Percentiles rank a stretch among this genome's conserved stretches.
Conservation (phyloP, 352 stramenopile species). For the Peronospora destructor region DNA sequence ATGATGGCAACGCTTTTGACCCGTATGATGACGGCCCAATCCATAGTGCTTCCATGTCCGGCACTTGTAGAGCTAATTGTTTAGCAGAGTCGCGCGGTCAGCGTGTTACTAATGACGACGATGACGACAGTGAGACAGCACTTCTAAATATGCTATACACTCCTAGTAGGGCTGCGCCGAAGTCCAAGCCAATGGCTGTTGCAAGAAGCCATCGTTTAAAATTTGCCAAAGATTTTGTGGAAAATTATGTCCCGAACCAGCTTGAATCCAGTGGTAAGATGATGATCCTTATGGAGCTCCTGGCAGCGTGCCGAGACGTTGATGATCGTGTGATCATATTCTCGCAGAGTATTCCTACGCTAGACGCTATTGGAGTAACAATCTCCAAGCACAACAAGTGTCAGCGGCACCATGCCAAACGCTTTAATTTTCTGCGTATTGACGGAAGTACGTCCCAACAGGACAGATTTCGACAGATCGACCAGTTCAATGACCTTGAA, state of each 20-base stretch:
- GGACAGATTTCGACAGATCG: constrained; percentile 74
- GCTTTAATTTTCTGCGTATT: constrained; percentile 67
- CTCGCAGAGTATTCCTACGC: constrained; percentile 82
- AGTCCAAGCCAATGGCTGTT: constrained; percentile 1
- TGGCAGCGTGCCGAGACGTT: constrained; percentile 57
- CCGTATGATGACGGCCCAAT: constrained; percentile 17
- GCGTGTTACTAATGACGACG: constrained; percentile 11
- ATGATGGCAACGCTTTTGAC: constrained; percentile 54
- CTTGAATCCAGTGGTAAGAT: constrained; percentile 82
- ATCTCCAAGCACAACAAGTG: constrained; percentile 56
- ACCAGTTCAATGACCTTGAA: constrained; percentile 75
- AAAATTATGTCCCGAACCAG: constrained; percentile 42
- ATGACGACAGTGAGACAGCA: constrained; percentile 38
- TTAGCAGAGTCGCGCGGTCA: constrained; percentile 1
- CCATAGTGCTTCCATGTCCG: neutral
- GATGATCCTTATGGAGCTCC: constrained; percentile 77
- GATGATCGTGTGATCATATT: constrained; percentile 86
- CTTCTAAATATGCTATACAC: constrained; percentile 38
- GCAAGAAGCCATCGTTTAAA: constrained; percentile 47
- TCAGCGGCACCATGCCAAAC: constrained; percentile 39
- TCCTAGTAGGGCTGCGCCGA: constrained; percentile 1
- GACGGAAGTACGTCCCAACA: constrained; percentile 74
- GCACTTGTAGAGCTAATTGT: neutral
- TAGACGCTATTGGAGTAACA: constrained; percentile 74
- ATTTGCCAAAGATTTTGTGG: constrained; percentile 62